Evolutionary conservation across 2,329 filamentous ascomycete genomes (phyloP), one percentile per base, ranked within the genome.

Genomic region (Aspergillus clavatus): DNA sequence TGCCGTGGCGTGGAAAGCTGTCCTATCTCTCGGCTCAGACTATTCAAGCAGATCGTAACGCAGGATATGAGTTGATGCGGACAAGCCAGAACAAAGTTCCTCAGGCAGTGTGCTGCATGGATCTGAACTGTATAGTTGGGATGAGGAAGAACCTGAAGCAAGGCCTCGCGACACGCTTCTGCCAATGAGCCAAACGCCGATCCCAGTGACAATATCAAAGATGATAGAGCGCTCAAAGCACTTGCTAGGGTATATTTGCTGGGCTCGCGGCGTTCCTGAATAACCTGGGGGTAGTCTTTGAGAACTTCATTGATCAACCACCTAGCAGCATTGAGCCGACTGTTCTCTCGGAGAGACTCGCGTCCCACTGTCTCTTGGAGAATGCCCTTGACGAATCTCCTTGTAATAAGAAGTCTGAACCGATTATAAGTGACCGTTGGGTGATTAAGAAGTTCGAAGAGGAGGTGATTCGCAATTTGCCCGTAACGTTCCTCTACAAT

Each of bases 71-170:
- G 79, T 62, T 97, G 91, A 55, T 95, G 87, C 4, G 93, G 93
- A 56, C 89, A 96, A 11, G 89, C 89, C 35, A 95, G 75, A 1
- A 95, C 87, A 60, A 97, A 93, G 0, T 80, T 82, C 56, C 91
- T 89, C 57, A 97, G 74, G 60, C 89, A 95, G 49, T 87, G 81
- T 4, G 93, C 88, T 1, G 89, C 84, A 58, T 93, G 86, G 3
- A 97, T 83, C 62, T 98, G 93, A 2, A 98, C 93, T 4, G 89
- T 93, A 67, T 97, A 97, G 68, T 89, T 96, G 0, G 90, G 89
- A 67, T 98, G 93, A 57, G 95, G 88, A 21, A 97, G 74, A 5
- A 95, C 87, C 64, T 96, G 89, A 29, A 97, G 74, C 24, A 98
- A 72, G 3, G 86, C 86, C 65, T 98, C 93, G 40, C 91, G 81